These are phyloP conservation scores for Tulasnella sp. DNA, from an alignment of 768 basidiomycete genomes.

Conservation along the genomic window DNA sequence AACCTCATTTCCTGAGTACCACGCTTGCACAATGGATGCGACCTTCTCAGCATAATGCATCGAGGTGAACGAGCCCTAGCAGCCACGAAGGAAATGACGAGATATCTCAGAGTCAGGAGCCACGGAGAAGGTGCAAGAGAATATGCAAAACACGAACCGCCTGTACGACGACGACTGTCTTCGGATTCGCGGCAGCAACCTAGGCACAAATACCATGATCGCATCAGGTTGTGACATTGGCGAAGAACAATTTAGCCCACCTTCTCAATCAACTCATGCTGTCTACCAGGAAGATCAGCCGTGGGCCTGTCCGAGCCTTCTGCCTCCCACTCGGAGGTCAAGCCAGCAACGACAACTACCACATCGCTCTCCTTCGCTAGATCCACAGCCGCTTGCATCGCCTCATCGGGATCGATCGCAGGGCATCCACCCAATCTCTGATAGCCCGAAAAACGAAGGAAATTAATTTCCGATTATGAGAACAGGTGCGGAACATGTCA, in stretches of 20 bases:
- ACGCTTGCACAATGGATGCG: slow-evolving; percentile 21
- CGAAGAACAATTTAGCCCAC: background rate
- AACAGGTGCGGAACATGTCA: background rate
- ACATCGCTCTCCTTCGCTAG: slow-evolving; percentile 45
- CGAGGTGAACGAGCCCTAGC: slow-evolving; percentile 32
- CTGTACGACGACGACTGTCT: slow-evolving; percentile 40
- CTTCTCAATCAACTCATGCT: slow-evolving; percentile 46
- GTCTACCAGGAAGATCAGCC: slow-evolving; percentile 45
- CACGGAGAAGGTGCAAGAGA: background rate
- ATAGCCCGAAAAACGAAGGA: slow-evolving; percentile 1
- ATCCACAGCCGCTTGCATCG: slow-evolving; percentile 44
- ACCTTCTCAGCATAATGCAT: slow-evolving; percentile 43
- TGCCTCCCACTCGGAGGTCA: slow-evolving; percentile 63
- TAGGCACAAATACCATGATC: background rate
- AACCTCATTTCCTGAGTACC: slow-evolving; percentile 36
- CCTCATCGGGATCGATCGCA: slow-evolving; percentile 46
- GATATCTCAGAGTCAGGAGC: background rate
- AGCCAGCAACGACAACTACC: slow-evolving; percentile 47
- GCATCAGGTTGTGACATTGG: no score
- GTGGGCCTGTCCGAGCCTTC: slow-evolving; percentile 63
- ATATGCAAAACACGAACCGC: slow-evolving; percentile 33
- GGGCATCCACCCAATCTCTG: slow-evolving; percentile 58
- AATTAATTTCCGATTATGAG: background rate
- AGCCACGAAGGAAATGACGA: slow-evolving; percentile 9
- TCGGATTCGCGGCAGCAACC: slow-evolving; percentile 44